A percentile compares a stretch with the other conserved stretches of the same genome.
These are phyloP conservation scores for Phyllosticta citrichinensis DNA, from an alignment of 2,329 filamentous ascomycete genomes.

Conservation along the genomic window DNA sequence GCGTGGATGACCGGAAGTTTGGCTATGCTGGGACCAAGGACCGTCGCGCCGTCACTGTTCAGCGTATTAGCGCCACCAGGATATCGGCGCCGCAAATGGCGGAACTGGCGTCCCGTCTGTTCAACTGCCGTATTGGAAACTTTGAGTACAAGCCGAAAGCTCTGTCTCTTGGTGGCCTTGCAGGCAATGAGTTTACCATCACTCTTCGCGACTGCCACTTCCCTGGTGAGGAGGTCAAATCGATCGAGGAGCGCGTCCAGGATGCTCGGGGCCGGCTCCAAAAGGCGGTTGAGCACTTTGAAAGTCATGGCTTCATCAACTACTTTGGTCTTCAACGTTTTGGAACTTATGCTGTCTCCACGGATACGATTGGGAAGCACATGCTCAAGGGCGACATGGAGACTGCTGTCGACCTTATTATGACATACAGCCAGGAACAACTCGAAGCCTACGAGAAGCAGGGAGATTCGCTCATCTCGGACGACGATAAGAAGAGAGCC, in stretches of 20 bases:
- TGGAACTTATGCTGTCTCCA: slow-evolving; percentile 76
- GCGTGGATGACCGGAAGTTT: slow-evolving; percentile 62
- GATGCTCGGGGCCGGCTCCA: slow-evolving; percentile 44
- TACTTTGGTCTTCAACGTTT: slow-evolving; percentile 98
- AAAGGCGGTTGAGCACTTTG: slow-evolving; percentile 55
- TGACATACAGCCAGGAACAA: slow-evolving; percentile 59
- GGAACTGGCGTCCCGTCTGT: slow-evolving; percentile 49
- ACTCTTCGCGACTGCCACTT: slow-evolving; percentile 78
- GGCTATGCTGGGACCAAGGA: slow-evolving; percentile 88
- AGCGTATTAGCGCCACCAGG: slow-evolving; percentile 62
- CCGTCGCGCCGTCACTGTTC: slow-evolving; percentile 73
- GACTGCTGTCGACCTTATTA: slow-evolving; percentile 66
- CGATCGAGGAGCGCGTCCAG: slow-evolving; percentile 28
- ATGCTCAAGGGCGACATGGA: slow-evolving; percentile 76
- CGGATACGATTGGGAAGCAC: slow-evolving; percentile 72
- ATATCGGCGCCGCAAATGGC: slow-evolving; percentile 54
- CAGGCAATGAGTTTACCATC: slow-evolving; percentile 87
- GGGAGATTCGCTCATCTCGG: slow-evolving; percentile 43
- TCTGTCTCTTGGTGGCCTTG: slow-evolving; percentile 72
- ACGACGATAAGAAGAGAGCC: slow-evolving; percentile 71
- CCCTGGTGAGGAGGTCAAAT: slow-evolving; percentile 30
- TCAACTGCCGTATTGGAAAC: slow-evolving; percentile 61
- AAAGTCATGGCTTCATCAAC: slow-evolving; percentile 78
- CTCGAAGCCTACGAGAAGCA: slow-evolving; percentile 41
- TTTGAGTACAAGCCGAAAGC: slow-evolving; percentile 65